Percentiles rank a stretch among this genome's conserved stretches.
These are phyloP conservation scores for Eucalyptus erythrocorys DNA, from an alignment of 345 rosid genomes.

Conservation along the genomic window DNA sequence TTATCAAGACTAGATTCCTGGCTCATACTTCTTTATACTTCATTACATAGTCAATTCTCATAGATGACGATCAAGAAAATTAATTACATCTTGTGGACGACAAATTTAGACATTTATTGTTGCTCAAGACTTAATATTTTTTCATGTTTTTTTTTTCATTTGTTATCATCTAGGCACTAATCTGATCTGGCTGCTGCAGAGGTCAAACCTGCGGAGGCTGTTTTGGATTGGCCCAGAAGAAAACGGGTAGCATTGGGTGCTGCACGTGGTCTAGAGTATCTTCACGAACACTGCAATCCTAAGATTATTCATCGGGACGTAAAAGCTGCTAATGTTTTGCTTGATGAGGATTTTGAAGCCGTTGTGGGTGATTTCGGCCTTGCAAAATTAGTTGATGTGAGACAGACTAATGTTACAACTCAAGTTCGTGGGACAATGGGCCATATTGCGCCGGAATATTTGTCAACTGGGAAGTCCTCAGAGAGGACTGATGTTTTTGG, in stretches of 20 bases:
- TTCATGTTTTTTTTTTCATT: not conserved
- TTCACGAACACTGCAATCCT: conserved; percentile 94
- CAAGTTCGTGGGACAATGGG: conserved; percentile 99
- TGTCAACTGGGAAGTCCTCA: conserved; percentile 94
- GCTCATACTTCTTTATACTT: not conserved
- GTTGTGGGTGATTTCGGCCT: conserved; percentile 98
- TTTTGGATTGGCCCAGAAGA: conserved; percentile 75
- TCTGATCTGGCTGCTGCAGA: conserved; percentile 34
- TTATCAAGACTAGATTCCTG: not conserved
- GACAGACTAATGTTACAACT: conserved; percentile 81
- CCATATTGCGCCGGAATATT: conserved; percentile 94
- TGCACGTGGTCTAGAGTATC: conserved; percentile 95
- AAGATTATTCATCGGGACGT: conserved; percentile 97
- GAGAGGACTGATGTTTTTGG: conserved; percentile 98
- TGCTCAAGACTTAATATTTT: not conserved
- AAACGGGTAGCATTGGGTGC: conserved; percentile 84
- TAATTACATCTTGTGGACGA: not conserved
- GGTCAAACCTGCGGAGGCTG: conserved; percentile 66
- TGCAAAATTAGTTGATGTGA: conserved; percentile 91
- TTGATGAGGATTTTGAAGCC: conserved; percentile 94
- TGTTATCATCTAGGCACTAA: not conserved
- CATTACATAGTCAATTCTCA: not conserved
- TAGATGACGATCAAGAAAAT: not conserved
- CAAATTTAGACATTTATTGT: not conserved
- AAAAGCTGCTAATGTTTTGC: conserved; percentile 90